These are phyloP conservation scores for Boletus subparvulus DNA, from an alignment of 768 basidiomycete genomes.

Conservation along the genomic window DNA sequence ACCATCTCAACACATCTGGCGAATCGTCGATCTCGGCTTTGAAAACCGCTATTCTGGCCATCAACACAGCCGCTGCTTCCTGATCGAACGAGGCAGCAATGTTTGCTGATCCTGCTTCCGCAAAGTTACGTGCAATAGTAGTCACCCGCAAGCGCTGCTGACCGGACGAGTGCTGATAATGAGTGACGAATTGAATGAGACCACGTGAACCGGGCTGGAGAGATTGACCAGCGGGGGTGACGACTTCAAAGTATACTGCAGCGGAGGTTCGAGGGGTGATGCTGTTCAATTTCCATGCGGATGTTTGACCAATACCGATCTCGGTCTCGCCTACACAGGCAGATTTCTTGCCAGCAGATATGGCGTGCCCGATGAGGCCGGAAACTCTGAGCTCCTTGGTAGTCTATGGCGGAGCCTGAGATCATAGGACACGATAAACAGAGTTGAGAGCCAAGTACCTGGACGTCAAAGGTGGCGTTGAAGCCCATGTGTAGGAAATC, in stretches of 20 bases:
- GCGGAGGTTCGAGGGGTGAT: conserved; percentile 85
- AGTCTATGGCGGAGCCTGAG: conserved; percentile 51
- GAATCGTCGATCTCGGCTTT: conserved; percentile 99
- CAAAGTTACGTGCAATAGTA: conserved; percentile 95
- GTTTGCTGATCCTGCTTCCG: conserved; percentile 92
- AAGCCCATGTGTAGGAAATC: conserved; percentile 96
- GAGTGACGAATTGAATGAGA: conserved; percentile 96
- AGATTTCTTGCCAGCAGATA: conserved; percentile 96
- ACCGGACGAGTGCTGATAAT: conserved; percentile 97
- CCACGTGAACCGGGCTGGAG: conserved; percentile 87
- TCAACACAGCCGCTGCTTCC: conserved; percentile 94
- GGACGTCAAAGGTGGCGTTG: conserved; percentile 98
- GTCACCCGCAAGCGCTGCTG: conserved; percentile 95
- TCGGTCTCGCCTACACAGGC: conserved; percentile 97
- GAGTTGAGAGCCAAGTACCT: conserved; percentile 48
- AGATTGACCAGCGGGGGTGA: conserved; percentile 93
- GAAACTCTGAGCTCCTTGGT: conserved; percentile 99
- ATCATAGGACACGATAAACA: not conserved
- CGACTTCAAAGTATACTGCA: conserved; percentile 97
- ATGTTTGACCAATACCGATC: conserved; percentile 97
- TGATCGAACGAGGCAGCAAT: conserved; percentile 96
- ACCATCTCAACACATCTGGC: conserved; percentile 94
- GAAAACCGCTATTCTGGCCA: conserved; percentile 99
- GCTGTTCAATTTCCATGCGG: conserved; percentile 96
- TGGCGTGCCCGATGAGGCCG: conserved; percentile 95